phyloP scores from a whole-genome alignment of 23 red algal genomes.

The Gracilaria domingensis region DNA sequence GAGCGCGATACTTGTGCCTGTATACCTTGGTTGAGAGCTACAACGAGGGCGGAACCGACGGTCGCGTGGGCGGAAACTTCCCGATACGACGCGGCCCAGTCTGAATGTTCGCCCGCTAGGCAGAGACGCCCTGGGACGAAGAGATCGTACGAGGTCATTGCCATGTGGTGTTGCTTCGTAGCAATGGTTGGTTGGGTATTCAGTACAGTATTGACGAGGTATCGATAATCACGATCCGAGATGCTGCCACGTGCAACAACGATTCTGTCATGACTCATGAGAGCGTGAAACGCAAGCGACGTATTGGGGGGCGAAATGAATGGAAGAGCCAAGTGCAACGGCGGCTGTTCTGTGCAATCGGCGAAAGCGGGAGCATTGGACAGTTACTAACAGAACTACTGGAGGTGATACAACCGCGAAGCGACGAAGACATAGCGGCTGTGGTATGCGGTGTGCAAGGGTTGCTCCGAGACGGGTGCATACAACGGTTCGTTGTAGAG shows the following conservation, averaged over 20 bases:
- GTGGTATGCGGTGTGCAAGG: conserved; percentile 10
- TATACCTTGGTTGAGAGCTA: conserved; percentile 24
- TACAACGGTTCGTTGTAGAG: conserved; percentile 11
- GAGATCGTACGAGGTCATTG: too few species aligned
- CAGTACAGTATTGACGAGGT: too few species aligned
- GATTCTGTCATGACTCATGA: too few species aligned
- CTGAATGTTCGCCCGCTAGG: conserved; percentile 66
- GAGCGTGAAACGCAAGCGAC: background rate
- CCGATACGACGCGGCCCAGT: conserved; percentile 41
- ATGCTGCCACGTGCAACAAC: too few species aligned
- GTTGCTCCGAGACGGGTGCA: background rate
- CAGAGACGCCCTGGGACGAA: conserved; percentile 72
- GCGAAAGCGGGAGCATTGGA: background rate
- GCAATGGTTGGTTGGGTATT: too few species aligned
- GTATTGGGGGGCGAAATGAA: background rate
- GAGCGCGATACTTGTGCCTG: conserved; percentile 2
- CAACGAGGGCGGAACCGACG: conserved; percentile 39
- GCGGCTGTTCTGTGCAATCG: background rate
- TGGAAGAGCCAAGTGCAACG: background rate
- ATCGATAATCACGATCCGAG: too few species aligned
- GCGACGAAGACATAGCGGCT: conserved; percentile 10
- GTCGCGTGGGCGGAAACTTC: background rate
- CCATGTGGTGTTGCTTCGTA: too few species aligned
- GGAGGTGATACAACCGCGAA: background rate
- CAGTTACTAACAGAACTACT: background rate